These are phyloP conservation scores for Talaromyces sp. DNA, from an alignment of 2,329 filamentous ascomycete species.

Conservation along the genomic window DNA sequence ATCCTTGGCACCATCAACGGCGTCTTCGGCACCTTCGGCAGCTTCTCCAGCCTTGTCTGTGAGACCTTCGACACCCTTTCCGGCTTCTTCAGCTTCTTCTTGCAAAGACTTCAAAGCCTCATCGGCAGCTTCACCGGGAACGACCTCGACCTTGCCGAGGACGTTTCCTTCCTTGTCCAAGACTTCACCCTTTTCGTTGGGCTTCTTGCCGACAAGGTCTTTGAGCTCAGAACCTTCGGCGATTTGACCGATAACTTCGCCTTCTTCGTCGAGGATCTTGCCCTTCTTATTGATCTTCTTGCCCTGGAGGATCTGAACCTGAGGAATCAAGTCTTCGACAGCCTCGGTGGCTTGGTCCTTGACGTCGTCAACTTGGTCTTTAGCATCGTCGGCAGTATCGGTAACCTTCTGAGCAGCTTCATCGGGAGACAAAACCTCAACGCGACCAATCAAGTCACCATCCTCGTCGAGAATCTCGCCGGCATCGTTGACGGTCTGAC, in stretches of 20 bases:
- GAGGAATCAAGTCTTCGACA: slow-evolving; percentile 28
- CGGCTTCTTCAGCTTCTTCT: slow-evolving; percentile 34
- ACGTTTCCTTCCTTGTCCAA: slow-evolving; percentile 40
- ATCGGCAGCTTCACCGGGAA: slow-evolving; percentile 16
- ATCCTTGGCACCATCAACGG: neutral
- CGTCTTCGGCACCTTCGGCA: neutral
- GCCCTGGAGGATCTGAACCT: slow-evolving; percentile 14
- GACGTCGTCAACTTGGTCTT: slow-evolving; percentile 24
- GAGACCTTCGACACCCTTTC: slow-evolving; percentile 24
- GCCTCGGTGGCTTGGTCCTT: slow-evolving; percentile 30
- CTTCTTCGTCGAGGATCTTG: slow-evolving; percentile 47
- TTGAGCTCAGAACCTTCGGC: slow-evolving; percentile 38
- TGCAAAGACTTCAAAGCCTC: slow-evolving; percentile 23
- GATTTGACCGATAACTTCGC: slow-evolving; percentile 37
- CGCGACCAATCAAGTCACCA: slow-evolving; percentile 33
- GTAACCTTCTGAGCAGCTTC: slow-evolving; percentile 28
- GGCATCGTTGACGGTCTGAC: slow-evolving; percentile 33
- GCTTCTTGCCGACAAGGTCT: slow-evolving; percentile 40
- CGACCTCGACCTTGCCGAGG: slow-evolving; percentile 27
- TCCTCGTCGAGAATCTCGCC: slow-evolving; percentile 37
- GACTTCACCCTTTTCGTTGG: slow-evolving; percentile 42
- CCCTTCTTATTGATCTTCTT: slow-evolving; percentile 32
- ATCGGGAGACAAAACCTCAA: slow-evolving; percentile 21
- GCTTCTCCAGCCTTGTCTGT: slow-evolving; percentile 24
- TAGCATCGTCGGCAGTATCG: slow-evolving; percentile 25